Evolutionary conservation across 2,329 filamentous ascomycete species (phyloP).

Genomic region (Aspergillus fructus): DNA sequence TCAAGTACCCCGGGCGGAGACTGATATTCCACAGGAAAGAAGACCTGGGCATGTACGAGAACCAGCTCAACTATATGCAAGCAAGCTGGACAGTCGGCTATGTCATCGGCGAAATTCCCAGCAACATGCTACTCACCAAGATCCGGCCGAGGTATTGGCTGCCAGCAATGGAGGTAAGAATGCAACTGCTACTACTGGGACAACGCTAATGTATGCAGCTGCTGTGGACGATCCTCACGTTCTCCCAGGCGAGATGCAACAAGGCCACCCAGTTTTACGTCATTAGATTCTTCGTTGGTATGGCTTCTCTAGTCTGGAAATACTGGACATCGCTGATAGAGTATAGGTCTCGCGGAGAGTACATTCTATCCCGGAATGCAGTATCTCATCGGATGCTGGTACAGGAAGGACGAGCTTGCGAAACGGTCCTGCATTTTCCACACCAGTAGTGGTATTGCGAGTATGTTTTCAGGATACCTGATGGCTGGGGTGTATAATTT

Average conservation of each 20-base stretch:
- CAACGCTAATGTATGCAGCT: constrained; percentile 27
- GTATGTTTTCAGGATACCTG: constrained; percentile 52
- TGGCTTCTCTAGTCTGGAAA: not conserved
- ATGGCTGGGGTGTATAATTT: constrained; percentile 55
- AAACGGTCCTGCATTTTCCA: constrained; percentile 56
- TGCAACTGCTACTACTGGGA: not conserved
- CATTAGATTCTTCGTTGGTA: constrained; percentile 51
- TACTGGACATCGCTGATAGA: not conserved
- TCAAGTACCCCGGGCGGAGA: too few species aligned
- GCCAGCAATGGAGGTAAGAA: constrained; percentile 44
- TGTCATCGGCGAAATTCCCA: constrained; percentile 54
- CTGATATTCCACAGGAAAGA: constrained; percentile 44
- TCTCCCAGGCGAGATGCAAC: constrained; percentile 43
- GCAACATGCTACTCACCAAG: constrained; percentile 52
- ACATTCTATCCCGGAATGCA: constrained; percentile 56
- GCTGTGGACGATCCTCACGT: constrained; percentile 51
- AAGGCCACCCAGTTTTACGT: constrained; percentile 47
- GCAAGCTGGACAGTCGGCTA: constrained; percentile 62
- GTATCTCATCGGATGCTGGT: constrained; percentile 54
- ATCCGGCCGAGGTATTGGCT: constrained; percentile 51
- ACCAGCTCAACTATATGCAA: constrained; percentile 57
- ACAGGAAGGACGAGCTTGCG: constrained; percentile 51
- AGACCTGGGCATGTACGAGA: constrained; percentile 53
- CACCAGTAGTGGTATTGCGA: constrained; percentile 45
- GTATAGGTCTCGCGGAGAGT: constrained; percentile 46